Evolutionary conservation across 768 basidiomycete genomes (phyloP), one percentile per base, ranked within the genome.

Genomic region (Russula olivacea): DNA sequence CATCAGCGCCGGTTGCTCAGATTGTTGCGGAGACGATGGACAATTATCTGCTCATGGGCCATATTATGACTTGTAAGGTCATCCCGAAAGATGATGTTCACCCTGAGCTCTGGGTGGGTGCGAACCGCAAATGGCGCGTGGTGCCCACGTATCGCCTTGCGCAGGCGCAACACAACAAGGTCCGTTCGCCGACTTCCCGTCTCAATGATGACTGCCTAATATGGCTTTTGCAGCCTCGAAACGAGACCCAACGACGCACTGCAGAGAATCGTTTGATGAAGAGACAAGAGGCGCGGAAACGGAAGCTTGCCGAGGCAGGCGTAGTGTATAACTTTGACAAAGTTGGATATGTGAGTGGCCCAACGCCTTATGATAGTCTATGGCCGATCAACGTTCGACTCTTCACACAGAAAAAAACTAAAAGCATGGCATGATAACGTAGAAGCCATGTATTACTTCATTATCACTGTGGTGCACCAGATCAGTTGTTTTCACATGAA

Each of bases 11-110:
- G 0, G 94, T 98, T 34, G 95, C 97, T 0, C 77, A 94, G 71
- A 98, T 99, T 66, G 97, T 97, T 9, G 88, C 91, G 2, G 97
- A 98, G 71, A 98, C 96, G 50, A 98, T 98, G 97, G 86, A 99
- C 80, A 98, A 97, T 77, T 99, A 98, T 74, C 82, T 99, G 43
- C 80, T 99, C 66, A 83, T 89, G 81, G 95, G 96, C 8, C 96
- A 97, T 72, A 89, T 99, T 66, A 80, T 99, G 59, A 84, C 83
- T 49, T 98, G 96, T 79, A 89, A 91, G 74, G 74, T 94, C 56
- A 85, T 98, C 63, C 93, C 97, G 45, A 86, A 86, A 68, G 92
- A 95, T 28, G 75, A 95, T 64, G 84, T 98, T 1, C 96, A 98
- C 73, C 90, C 94, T 14, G 85, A 96, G 71, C 76, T 98, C 1